Evolutionary conservation across 2,329 filamentous ascomycete species (phyloP).

Genomic region (Colletotrichum spinosum): DNA sequence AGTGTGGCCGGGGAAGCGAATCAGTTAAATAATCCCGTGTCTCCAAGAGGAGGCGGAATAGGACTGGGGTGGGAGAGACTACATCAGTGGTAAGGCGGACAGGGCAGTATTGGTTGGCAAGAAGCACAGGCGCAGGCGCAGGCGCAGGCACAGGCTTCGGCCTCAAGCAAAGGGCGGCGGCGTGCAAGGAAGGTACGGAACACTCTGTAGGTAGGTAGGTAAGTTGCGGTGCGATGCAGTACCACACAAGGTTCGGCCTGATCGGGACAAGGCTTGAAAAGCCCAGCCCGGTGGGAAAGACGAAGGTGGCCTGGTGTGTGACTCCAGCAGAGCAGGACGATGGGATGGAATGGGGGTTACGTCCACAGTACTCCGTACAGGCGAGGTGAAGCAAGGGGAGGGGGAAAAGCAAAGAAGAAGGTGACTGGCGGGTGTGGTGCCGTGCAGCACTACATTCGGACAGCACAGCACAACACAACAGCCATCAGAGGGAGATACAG

Average conservation of each 20-base stretch:
- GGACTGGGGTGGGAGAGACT: conserved; percentile 5
- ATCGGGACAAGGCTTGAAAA: conserved; percentile 22
- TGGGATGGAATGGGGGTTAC: too few relatives aligned
- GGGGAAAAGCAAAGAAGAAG: background rate
- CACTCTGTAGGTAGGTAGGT: too few relatives aligned
- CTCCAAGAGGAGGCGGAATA: conserved; percentile 24
- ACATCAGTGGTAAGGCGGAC: too few relatives aligned
- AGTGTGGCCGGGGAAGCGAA: conserved; percentile 49
- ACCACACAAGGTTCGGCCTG: conserved; percentile 32
- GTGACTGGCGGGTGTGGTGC: background rate
- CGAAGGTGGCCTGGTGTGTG: conserved; percentile 5
- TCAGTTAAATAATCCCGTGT: conserved; percentile 37
- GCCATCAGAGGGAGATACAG: too few relatives aligned
- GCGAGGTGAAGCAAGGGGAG: background rate
- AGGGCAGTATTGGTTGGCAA: background rate
- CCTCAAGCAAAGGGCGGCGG: conserved; percentile 1
- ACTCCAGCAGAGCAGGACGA: background rate
- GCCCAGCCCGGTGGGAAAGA: conserved; percentile 31
- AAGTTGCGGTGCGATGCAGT: conserved; percentile 6
- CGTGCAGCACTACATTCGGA: background rate
- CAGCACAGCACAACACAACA: too few relatives aligned
- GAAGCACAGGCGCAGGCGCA: conserved; percentile 19
- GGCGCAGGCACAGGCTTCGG: conserved; percentile 19
- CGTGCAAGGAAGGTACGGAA: too few relatives aligned
- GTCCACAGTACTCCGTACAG: too few relatives aligned